Conservation (phyloP, 768 basidiomycete species). For the Serendipita indica region DNA sequence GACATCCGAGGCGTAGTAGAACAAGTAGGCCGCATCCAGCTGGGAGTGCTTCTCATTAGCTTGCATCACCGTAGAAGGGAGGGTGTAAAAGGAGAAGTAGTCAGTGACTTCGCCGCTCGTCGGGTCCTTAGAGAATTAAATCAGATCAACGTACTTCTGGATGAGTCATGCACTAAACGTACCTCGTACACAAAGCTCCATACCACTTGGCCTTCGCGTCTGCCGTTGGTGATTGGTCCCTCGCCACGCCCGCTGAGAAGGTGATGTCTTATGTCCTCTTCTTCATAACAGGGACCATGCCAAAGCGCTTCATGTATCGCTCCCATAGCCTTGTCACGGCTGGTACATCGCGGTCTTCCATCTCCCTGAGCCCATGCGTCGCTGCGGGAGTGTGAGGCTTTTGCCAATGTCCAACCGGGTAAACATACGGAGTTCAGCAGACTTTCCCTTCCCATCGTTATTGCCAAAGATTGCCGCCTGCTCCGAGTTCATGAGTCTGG, state of each 20-base stretch:
- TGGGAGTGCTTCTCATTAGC: slow-evolving; percentile 50
- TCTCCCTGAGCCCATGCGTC: slow-evolving; percentile 60
- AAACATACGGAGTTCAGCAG: background rate
- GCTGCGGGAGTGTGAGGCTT: slow-evolving; percentile 10
- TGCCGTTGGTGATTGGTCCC: slow-evolving; percentile 30
- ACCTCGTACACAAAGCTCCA: slow-evolving; percentile 98
- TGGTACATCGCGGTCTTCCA: slow-evolving; percentile 64
- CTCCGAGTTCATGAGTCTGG: slow-evolving; percentile 24
- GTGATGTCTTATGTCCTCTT: slow-evolving; percentile 74
- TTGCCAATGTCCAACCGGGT: background rate
- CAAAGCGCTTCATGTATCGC: slow-evolving; percentile 74
- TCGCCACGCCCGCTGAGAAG: slow-evolving; percentile 72
- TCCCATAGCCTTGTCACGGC: slow-evolving; percentile 55
- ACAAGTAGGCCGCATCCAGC: slow-evolving; percentile 89
- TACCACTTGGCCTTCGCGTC: slow-evolving; percentile 69
- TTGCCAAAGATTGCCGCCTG: background rate
- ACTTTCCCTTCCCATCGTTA: slow-evolving; percentile 5
- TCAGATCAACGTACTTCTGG: slow-evolving; percentile 1
- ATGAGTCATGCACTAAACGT: slow-evolving; percentile 14
- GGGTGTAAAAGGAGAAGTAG: slow-evolving; percentile 91
- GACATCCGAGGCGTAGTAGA: slow-evolving; percentile 79
- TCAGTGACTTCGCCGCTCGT: slow-evolving; percentile 76
- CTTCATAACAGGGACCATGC: slow-evolving; percentile 60
- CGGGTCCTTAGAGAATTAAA: slow-evolving; percentile 47
- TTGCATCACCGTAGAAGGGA: slow-evolving; percentile 80